Evolutionary conservation across 2,329 filamentous ascomycete species (phyloP), one percentile per base, ranked within the genome.

Genomic region (Colletotrichum lini): DNA sequence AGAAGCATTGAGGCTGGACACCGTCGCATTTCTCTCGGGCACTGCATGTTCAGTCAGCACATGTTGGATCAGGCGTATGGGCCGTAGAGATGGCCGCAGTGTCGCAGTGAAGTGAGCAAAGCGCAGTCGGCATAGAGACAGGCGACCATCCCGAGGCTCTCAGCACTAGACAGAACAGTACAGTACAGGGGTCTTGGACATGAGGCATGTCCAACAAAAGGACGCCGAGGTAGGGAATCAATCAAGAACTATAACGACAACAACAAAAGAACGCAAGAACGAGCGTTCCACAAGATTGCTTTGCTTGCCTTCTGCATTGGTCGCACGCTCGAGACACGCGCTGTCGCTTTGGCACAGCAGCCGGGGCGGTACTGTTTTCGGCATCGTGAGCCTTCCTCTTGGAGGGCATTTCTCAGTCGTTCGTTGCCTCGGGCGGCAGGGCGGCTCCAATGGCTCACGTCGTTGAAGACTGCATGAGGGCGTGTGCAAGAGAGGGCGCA

Each of bases 1-100:
- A 91, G 57, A 88, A 89, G 78, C 92, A 94, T 16, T 84, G 83
- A 7, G 92, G 92, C 74, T 90, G 89, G 13, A 84, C 83, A 18
- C 93, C 92, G 76, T 94, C 92, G 80, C 92, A 94, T 77, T 92
- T 93, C 79, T 94, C 92, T 72, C 91, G 88, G 61, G 90, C 90
- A 16, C 86, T 74, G 63, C 4, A 44, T 59, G 13, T 44, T 45
- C 38, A n/a, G 65, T 69, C 45, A 59, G 53, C 53, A 47, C n/a
- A 15, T 26, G 21, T 21, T 8, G 44, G 18, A 26, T 45, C 13
- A 62, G 56, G n/a, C n/a, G 60, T 40, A 26, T 15, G 5, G 8
- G 12, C 30, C 38, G 26, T 18, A 49, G 52, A 49, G 52, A n/a
- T 18, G 15, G n/a, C 16, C 7, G 23, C 35, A 26, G 44, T n/a